Evolutionary conservation across 768 basidiomycete species (phyloP).

Genomic region (Pleurotus citrinopileatus): DNA sequence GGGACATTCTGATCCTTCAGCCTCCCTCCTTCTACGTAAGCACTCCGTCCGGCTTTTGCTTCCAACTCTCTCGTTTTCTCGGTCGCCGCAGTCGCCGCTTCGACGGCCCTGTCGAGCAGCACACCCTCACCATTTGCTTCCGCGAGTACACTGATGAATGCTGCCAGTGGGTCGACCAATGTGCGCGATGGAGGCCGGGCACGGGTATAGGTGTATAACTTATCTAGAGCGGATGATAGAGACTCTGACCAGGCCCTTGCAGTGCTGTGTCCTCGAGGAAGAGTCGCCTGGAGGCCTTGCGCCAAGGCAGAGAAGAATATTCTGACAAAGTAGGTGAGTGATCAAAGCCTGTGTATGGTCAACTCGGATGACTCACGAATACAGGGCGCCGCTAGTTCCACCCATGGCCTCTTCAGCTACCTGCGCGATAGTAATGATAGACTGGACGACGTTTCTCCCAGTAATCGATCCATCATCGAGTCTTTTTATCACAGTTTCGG

Average conservation of each 20-base stretch:
- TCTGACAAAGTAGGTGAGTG: constrained; percentile 41
- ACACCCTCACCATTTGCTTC: constrained; percentile 24
- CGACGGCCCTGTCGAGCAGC: constrained; percentile 48
- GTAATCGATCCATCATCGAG: constrained; percentile 53
- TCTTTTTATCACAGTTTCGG: constrained; percentile 60
- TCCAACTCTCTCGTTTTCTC: constrained; percentile 71
- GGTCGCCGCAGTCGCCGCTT: constrained; percentile 62
- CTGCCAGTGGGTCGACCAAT: constrained; percentile 86
- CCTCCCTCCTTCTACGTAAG: constrained; percentile 74
- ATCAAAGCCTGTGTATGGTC: not conserved
- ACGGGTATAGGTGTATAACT: constrained; percentile 80
- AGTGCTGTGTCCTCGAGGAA: constrained; percentile 6
- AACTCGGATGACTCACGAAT: constrained; percentile 66
- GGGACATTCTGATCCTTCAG: constrained; percentile 61
- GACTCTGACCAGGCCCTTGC: constrained; percentile 54
- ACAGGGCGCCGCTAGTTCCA: constrained; percentile 87
- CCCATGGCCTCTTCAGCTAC: constrained; percentile 86
- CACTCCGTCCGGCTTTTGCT: constrained; percentile 86
- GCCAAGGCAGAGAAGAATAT: constrained; percentile 91
- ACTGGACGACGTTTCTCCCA: constrained; percentile 62
- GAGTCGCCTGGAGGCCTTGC: constrained; percentile 54
- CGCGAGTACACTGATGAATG: constrained; percentile 52
- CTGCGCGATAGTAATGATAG: constrained; percentile 66
- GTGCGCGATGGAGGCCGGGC: constrained; percentile 90
- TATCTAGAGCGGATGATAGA: constrained; percentile 51